These are phyloP conservation scores for Tuber aestivum DNA, from an alignment of 495 filamentous ascomycete species.

Conservation along the genomic window DNA sequence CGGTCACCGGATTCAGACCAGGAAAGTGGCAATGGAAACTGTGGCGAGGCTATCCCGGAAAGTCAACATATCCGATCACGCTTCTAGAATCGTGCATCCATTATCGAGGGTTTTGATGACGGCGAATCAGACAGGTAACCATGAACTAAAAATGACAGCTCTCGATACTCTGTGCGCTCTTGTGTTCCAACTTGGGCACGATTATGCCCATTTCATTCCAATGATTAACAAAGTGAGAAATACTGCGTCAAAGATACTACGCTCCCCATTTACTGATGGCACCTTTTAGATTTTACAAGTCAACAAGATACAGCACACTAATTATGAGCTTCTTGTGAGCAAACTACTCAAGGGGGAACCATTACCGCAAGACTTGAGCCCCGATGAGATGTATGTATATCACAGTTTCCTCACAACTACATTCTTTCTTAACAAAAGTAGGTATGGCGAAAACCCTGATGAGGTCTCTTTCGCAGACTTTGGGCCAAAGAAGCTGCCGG, in stretches of 20 bases:
- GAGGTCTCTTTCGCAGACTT: conserved; percentile 76
- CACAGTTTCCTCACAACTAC: not conserved
- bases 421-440: conserved; percentile 10
- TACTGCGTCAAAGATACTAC: conserved; percentile 22
- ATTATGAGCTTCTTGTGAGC: conserved; percentile 82
- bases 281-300: conserved; percentile 49
- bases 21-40: conserved; percentile 87
- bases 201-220: conserved; percentile 87
- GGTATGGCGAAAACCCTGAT: conserved; percentile 68
- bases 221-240: conserved; percentile 67
- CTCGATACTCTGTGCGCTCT: conserved; percentile 92
- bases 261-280: conserved; percentile 10
- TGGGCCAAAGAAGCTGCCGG: conserved; percentile 82
- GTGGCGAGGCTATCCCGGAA: conserved; percentile 89
- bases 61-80: conserved; percentile 96
- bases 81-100: conserved; percentile 88
- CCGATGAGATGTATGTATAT: conserved; percentile 57
- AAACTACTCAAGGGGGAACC: conserved; percentile 92
- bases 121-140: conserved; percentile 60
- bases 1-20: conserved; percentile 66
- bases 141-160: conserved; percentile 71
- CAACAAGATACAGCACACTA: conserved; percentile 70
- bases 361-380: conserved; percentile 86
- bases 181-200: conserved; percentile 89
- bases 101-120: conserved; percentile 66